Base-by-base conservation (phyloP, 2,329 filamentous ascomycete species). In the Apiospora hydei region DNA sequence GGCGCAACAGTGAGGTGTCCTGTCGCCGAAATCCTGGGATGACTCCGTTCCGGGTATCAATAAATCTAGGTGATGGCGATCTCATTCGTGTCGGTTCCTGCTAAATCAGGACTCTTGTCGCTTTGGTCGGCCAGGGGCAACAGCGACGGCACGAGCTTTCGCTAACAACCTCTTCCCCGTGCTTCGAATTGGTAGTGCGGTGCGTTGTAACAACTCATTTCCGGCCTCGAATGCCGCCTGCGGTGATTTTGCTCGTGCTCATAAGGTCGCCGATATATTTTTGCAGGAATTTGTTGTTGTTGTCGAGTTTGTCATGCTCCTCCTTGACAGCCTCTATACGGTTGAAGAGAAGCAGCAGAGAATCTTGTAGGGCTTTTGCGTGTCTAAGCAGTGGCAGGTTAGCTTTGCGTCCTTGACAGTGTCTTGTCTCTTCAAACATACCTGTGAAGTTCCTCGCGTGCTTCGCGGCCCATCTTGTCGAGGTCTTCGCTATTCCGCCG, bases 181-280 rank as follows among this genome's bases (percentile, higher is more conserved):
- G 41, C n/a, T 67, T 3, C 16, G 24, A 47, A 30, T 26, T 67
- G 26, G 66, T 21, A 34, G 14, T 30, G 2, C 6, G 41, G 26
- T n/a, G n/a, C 8, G n/a, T 2, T 3, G 21, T 6, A 26, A n/a
- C 69, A 18, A 16, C 47, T 86, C 79, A 90, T 80, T 90, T 91
- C 78, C 89, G 88, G 71, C 82, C 83, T 44, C 87, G 84, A 73
- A 82, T 84, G 70, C 84, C 83, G 1, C 88, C 85, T 1, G 90
- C 87, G 0, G 91, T 93, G 77, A 93, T 92, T 80, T 93, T 93
- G 81, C 89, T 91, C n/a, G 91, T 93, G 77, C 94, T 94, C 90
- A 98, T 98, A 71, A 98, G 88, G 80, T 98, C 96, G 75, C 96
- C 96, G 78, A 98, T 98, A 81, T 98, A 98, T 82, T 98, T 98